A percentile compares a stretch with the other conserved stretches of the same genome.
These are phyloP conservation scores for Chrysanthemum lavandulifolium DNA, from an alignment of 129 eudicot species.

Conservation along the genomic window DNA sequence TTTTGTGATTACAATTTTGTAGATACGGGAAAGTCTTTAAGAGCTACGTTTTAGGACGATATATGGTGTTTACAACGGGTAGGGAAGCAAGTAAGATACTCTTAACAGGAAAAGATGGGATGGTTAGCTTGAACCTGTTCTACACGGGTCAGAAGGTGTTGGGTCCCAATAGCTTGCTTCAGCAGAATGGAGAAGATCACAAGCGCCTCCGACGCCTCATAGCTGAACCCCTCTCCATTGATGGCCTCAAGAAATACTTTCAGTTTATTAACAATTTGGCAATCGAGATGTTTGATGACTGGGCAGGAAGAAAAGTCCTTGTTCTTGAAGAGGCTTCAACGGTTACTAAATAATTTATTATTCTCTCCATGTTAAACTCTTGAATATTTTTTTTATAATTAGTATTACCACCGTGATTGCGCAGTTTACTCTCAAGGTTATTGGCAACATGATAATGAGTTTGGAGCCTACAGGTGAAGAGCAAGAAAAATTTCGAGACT, in stretches of 20 bases:
- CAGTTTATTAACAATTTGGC: constrained; percentile 68
- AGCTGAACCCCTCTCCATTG: constrained; percentile 72
- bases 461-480: constrained; percentile 76
- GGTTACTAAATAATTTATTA: constrained; percentile 25
- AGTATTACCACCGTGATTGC: constrained; percentile 7
- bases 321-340: constrained; percentile 85
- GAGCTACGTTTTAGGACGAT: constrained; percentile 71
- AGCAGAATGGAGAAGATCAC: constrained; percentile 76
- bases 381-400: neutral
- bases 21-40: constrained; percentile 83
- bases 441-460: constrained; percentile 88
- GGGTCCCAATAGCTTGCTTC: constrained; percentile 77
- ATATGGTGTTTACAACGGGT: constrained; percentile 66
- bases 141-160: constrained; percentile 74
- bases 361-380: too few relatives aligned
- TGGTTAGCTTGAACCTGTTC: constrained; percentile 74
- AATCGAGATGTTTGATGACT: constrained; percentile 49
- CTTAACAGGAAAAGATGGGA: constrained; percentile 80
- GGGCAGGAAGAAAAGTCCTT: constrained; percentile 54
- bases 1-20: neutral
- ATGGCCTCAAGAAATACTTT: constrained; percentile 67
- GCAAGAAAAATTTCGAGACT: constrained; percentile 65
- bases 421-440: constrained; percentile 81
- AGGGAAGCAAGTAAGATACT: constrained; percentile 77
- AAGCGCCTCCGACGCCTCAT: constrained; percentile 68